Percentiles rank a stretch among this genome's conserved stretches.
These are phyloP conservation scores for Chlorella sp. DNA, from an alignment of 139 green algal genomes.

Conservation along the genomic window DNA sequence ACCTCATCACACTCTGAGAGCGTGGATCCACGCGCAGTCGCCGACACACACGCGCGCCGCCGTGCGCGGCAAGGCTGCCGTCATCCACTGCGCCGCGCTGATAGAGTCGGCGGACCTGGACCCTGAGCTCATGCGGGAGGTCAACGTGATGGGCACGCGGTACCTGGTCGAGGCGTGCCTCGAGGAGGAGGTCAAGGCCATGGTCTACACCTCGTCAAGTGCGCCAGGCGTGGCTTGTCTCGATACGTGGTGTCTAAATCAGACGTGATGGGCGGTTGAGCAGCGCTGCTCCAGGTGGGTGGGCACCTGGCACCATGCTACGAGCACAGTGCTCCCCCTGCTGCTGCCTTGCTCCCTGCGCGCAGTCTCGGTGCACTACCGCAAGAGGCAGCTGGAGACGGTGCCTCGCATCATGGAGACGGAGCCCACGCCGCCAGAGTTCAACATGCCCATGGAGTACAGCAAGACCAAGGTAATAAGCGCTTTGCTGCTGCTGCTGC, in stretches of 20 bases:
- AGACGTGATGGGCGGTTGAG: no score
- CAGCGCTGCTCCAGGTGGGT: no score
- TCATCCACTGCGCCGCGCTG: background rate
- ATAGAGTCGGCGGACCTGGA: background rate
- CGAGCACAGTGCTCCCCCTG: no score
- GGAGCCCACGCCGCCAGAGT: no score
- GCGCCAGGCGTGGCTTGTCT: no score
- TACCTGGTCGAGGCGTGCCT: constrained; percentile 19
- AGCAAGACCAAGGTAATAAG: background rate
- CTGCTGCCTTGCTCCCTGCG: background rate
- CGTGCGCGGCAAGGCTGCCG: background rate
- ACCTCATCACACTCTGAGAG: no score
- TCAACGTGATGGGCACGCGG: constrained; percentile 13
- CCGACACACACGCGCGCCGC: background rate
- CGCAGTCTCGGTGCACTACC: background rate
- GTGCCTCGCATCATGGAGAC: background rate
- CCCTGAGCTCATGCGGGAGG: background rate
- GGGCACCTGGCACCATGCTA: no score
- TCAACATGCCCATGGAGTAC: background rate
- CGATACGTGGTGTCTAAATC: no score
- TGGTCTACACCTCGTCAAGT: constrained; percentile 8
- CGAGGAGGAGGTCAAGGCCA: background rate
- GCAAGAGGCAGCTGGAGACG: background rate
- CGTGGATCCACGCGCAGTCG: no score
- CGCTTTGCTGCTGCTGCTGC: no score